phyloP scores from a whole-genome alignment of 225 moss, liverwort and hornwort species.

The Marchantia paleacea region DNA sequence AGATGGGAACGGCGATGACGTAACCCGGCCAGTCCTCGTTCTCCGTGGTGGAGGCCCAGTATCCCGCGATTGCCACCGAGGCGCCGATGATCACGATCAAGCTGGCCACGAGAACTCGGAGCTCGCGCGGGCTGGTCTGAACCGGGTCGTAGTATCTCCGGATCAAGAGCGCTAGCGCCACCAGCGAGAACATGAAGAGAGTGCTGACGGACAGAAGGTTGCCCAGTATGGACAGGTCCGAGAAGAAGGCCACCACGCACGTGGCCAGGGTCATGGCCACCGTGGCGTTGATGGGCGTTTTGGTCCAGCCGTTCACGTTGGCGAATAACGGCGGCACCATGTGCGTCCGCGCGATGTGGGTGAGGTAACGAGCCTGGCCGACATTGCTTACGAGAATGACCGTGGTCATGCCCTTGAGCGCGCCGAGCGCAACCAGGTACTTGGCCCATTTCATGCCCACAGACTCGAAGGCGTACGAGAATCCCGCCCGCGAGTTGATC shows the following conservation, averaged over 20 bases:
- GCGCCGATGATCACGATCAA: slow-evolving; percentile 38
- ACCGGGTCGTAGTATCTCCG: slow-evolving; percentile 71
- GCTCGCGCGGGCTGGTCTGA: slow-evolving; percentile 33
- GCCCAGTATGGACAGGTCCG: slow-evolving; percentile 58
- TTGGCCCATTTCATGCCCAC: slow-evolving; percentile 81
- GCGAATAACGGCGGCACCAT: slow-evolving; percentile 79
- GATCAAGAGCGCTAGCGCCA: slow-evolving; percentile 35
- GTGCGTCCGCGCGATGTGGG: slow-evolving; percentile 77
- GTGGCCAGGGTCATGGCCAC: slow-evolving; percentile 45
- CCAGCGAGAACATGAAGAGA: slow-evolving; percentile 61
- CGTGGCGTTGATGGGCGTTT: slow-evolving; percentile 68
- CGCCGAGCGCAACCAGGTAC: slow-evolving; percentile 77
- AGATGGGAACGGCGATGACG: slow-evolving; percentile 30
- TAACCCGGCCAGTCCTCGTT: slow-evolving; percentile 39
- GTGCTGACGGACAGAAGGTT: slow-evolving; percentile 73
- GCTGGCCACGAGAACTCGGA: slow-evolving; percentile 22
- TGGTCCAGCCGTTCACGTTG: slow-evolving; percentile 46
- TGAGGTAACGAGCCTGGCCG: slow-evolving; percentile 75
- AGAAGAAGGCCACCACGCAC: slow-evolving; percentile 54
- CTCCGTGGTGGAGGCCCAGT: slow-evolving; percentile 47
- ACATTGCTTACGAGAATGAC: slow-evolving; percentile 58
- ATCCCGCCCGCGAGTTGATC: slow-evolving; percentile 55
- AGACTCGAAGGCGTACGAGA: slow-evolving; percentile 57
- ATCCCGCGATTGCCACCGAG: slow-evolving; percentile 46
- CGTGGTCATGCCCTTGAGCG: slow-evolving; percentile 76